Conservation (phyloP, 2,329 filamentous ascomycete species). For the Phaeosphaeria sp. region DNA sequence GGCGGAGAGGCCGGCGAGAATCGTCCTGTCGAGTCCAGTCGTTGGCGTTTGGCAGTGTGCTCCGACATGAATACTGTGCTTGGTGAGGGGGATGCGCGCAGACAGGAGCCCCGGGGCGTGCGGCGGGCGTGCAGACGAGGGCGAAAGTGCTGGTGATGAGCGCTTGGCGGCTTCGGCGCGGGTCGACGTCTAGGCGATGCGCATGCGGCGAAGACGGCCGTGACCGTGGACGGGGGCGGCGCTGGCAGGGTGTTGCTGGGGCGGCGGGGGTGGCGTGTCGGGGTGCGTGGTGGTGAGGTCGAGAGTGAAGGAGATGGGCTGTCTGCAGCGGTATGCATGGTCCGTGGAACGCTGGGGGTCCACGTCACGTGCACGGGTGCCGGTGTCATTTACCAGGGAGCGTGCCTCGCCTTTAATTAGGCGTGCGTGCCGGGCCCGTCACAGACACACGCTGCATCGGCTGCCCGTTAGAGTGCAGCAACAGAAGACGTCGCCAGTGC, state of each 20-base stretch:
- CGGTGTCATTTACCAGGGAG: not conserved
- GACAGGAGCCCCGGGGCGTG: conserved; percentile 16
- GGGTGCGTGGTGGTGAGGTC: conserved; percentile 8
- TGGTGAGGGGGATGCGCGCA: conserved; percentile 5
- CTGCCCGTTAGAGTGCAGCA: not conserved
- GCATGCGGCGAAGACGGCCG: conserved; percentile 34
- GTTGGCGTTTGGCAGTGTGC: conserved; percentile 48
- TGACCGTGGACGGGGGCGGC: conserved; percentile 6
- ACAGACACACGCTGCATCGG: not conserved
- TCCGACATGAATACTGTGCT: conserved; percentile 42
- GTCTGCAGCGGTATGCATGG: not conserved
- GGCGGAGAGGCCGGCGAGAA: conserved; percentile 55
- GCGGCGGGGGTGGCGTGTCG: not conserved
- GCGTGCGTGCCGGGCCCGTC: not conserved
- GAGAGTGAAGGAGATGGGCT: conserved; percentile 4
- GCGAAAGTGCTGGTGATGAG: conserved; percentile 29
- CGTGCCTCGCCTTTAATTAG: not conserved
- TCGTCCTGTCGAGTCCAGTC: conserved; percentile 47
- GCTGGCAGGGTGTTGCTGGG: conserved; percentile 13
- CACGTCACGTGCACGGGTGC: not conserved
- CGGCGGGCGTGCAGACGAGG: conserved; percentile 23
- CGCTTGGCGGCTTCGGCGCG: conserved; percentile 38
- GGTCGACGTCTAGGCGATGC: conserved; percentile 37
- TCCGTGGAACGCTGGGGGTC: not conserved
- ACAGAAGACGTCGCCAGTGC: conserved; percentile 2